Evolutionary conservation across 202 grass and related monocot genomes (phyloP).

Genomic region (Eragrostis tef): DNA sequence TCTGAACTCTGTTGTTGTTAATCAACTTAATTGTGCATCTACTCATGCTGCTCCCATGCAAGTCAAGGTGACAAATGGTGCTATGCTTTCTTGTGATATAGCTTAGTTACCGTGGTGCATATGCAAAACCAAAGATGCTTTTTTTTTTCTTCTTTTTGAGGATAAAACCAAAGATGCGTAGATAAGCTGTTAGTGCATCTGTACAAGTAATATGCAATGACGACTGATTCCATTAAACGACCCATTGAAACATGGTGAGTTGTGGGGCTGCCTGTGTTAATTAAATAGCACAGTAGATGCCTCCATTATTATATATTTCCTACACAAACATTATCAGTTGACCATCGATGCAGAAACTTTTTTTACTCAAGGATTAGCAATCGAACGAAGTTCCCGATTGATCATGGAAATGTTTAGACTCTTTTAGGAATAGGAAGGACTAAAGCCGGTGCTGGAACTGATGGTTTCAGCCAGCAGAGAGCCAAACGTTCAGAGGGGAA

Average conservation of each 20-base stretch:
- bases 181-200: not conserved
- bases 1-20: no score
- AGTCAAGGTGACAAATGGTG: no score
- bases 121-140: slow-evolving; percentile 11
- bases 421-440: slow-evolving; percentile 73
- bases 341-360: no score
- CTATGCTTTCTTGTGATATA: no score
- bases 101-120: no score
- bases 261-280: not conserved
- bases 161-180: no score
- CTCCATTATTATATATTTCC: not conserved
- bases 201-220: not conserved
- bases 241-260: slow-evolving; percentile 1
- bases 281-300: not conserved
- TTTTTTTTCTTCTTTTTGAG: no score
- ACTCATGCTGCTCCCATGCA: no score
- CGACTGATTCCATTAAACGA: slow-evolving; percentile 3
- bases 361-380: not conserved
- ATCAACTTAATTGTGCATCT: no score
- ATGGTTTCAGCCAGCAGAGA: slow-evolving; percentile 37
- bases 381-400: not conserved
- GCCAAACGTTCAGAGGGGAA: slow-evolving; percentile 43
- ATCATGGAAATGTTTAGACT: not conserved
- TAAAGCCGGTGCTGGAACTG: slow-evolving; percentile 43
- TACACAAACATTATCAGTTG: not conserved